Evolutionary conservation across 2,329 filamentous ascomycete species (phyloP), one percentile per base, ranked within the genome.

Genomic region (Fusarium sp.): DNA sequence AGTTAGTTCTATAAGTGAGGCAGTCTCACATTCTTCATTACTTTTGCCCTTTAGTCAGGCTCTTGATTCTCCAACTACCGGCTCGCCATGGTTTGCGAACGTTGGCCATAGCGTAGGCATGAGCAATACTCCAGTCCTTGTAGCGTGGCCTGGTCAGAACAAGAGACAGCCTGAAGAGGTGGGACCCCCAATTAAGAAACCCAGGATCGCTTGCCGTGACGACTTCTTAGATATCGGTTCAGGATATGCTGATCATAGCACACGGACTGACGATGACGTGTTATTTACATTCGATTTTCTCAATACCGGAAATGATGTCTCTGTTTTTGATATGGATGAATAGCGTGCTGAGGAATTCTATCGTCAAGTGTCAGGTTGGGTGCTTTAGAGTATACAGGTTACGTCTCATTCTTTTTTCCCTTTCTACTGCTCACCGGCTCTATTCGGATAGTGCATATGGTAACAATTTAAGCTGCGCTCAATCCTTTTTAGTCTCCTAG

Each of bases 271-370:
- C 18, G 70, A 75, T 23, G 23, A 23, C n/a, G 57, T 64, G 31
- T 38, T 75, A 18, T 69, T 72, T 16, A 65, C 69, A 8, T 74
- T 75, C 36, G 72, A 74, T 36, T 75, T 75, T 62, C 47, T 75
- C 2, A 44, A 50, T 6, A 49, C 60, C 1, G 62, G 62, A 34
- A 69, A 64, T 6, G 73, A 75, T n/a, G 59, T 75, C 28, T 55
- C 71, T 9, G 69, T 72, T 31, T 74, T 75, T 30, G 68, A 69
- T 18, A 49, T 65, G n/a, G 72, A 72, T 3, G 72, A 74, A 10
- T 74, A 60, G 38, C 30, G 11, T 45, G n/a, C 20, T 28, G n/a
- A 15, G 16, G 20, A 18, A 7, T 8, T 8, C 12, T 28, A n/a
- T 3, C 15, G 31, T 3, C 15, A 6, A 26, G 20, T 4, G 33